These are phyloP conservation scores for Medakamo hakoo DNA, from an alignment of 139 green algal genomes.

Conservation along the genomic window DNA sequence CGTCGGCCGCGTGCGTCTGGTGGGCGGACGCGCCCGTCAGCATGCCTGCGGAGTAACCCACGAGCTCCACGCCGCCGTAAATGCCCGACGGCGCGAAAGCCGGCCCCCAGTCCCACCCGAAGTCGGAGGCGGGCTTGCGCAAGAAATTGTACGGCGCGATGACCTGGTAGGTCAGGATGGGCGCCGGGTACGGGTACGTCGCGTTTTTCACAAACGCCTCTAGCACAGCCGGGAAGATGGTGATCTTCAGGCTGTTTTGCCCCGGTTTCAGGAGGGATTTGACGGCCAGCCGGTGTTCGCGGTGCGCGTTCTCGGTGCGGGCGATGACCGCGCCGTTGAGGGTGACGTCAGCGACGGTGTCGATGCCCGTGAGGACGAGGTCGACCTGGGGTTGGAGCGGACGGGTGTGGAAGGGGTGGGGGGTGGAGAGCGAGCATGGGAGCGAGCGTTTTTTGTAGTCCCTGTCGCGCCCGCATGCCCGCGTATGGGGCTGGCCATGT, in stretches of 20 bases:
- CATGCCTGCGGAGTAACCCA: conserved; percentile 3
- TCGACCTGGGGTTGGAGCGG: conserved; percentile 11
- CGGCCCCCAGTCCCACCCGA: conserved; percentile 73
- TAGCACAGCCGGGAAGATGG: not conserved
- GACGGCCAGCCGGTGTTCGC: not conserved
- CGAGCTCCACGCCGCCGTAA: conserved; percentile 32
- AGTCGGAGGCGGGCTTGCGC: conserved; percentile 52
- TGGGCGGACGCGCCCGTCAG: conserved; percentile 8
- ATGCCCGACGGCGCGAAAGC: conserved; percentile 45
- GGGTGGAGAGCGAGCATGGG: too few species aligned
- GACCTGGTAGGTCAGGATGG: conserved; percentile 3
- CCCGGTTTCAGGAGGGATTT: conserved; percentile 17
- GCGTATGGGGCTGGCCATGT: too few species aligned
- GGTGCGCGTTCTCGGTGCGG: conserved; percentile 24
- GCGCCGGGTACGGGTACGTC: not conserved
- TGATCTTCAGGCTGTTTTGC: not conserved
- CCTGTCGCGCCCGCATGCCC: too few species aligned
- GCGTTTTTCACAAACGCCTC: not conserved
- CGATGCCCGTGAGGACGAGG: conserved; percentile 20
- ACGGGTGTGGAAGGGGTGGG: too few species aligned
- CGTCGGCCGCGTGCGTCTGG: conserved; percentile 13
- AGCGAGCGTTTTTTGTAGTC: too few species aligned
- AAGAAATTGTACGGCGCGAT: conserved; percentile 51
- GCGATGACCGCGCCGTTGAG: conserved; percentile 23
- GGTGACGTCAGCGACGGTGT: conserved; percentile 26